Evolutionary conservation across 2,329 filamentous ascomycete genomes (phyloP).

Genomic region (Penicillium sp.): DNA sequence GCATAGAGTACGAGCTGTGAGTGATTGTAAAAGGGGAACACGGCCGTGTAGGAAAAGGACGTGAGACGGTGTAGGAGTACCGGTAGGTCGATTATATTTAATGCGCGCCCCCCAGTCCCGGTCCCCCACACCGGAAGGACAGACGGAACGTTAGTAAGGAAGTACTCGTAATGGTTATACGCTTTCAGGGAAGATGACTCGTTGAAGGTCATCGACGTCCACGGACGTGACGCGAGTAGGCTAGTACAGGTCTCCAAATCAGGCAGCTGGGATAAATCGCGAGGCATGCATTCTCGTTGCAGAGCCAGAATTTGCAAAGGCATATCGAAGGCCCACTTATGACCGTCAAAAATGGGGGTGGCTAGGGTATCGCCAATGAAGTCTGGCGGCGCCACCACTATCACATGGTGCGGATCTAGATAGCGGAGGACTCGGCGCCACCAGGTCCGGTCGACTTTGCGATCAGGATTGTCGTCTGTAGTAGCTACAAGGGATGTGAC

Average conservation of each 20-base stretch:
- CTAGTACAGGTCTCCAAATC: conserved; percentile 23
- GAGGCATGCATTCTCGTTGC: conserved; percentile 21
- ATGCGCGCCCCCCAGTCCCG: too few species aligned
- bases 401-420: conserved; percentile 53
- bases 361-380: conserved; percentile 60
- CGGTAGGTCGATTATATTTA: too few species aligned
- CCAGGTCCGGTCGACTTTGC: conserved; percentile 39
- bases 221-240: conserved; percentile 55
- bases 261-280: conserved; percentile 28
- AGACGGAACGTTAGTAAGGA: conserved; percentile 60
- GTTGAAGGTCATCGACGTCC: conserved; percentile 52
- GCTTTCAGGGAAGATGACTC: conserved; percentile 70
- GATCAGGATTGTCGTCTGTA: conserved; percentile 42
- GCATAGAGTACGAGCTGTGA: conserved; percentile 48
- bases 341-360: conserved; percentile 54
- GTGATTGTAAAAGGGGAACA: conserved; percentile 65
- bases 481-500: conserved; percentile 50
- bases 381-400: conserved; percentile 59
- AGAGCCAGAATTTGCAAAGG: conserved; percentile 59
- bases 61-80: conserved; percentile 44
- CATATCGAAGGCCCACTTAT: conserved; percentile 62
- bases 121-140: conserved; percentile 53
- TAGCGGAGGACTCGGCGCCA: conserved; percentile 56
- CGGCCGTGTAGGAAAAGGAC: conserved; percentile 57
- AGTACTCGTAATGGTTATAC: conserved; percentile 70